Evolutionary conservation across 805 yeast species (phyloP).

Genomic region (Barnettozyma californica): DNA sequence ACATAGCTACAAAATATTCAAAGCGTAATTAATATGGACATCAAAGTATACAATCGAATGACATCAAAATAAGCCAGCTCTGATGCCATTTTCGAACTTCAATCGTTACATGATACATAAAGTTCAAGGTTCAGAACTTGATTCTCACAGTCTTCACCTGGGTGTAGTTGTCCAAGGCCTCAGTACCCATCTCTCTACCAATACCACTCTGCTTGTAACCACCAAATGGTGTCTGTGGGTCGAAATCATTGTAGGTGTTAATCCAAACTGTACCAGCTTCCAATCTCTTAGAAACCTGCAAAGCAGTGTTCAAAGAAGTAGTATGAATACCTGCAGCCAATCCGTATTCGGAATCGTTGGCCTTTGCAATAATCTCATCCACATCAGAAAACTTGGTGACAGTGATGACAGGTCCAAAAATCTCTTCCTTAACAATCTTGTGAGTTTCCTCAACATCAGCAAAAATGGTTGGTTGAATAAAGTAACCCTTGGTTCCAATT

Average conservation of each 20-base stretch:
- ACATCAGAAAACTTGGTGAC: constrained; percentile 8
- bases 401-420: constrained; percentile 13
- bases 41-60: neutral
- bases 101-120: neutral
- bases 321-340: constrained; percentile 14
- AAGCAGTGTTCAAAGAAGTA: constrained; percentile 10
- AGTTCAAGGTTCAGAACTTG: neutral
- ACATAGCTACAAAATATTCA: too few species aligned
- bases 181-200: constrained; percentile 14
- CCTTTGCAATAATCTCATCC: constrained; percentile 10
- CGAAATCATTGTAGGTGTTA: constrained; percentile 14
- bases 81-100: neutral
- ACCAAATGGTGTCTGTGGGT: constrained; percentile 14
- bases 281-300: constrained; percentile 9
- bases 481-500: constrained; percentile 11
- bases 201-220: constrained; percentile 14
- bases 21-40: too few species aligned
- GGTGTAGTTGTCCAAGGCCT: constrained; percentile 14
- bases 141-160: constrained; percentile 13
- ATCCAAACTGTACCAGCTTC: constrained; percentile 15
- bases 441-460: constrained; percentile 12
- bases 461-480: constrained; percentile 11
- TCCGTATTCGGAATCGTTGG: constrained; percentile 11
- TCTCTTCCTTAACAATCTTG: constrained; percentile 13
- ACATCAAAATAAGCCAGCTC: neutral